Evolutionary conservation across 176 grass and related monocot species (phyloP).

Genomic region (Triticum dicoccoides): DNA sequence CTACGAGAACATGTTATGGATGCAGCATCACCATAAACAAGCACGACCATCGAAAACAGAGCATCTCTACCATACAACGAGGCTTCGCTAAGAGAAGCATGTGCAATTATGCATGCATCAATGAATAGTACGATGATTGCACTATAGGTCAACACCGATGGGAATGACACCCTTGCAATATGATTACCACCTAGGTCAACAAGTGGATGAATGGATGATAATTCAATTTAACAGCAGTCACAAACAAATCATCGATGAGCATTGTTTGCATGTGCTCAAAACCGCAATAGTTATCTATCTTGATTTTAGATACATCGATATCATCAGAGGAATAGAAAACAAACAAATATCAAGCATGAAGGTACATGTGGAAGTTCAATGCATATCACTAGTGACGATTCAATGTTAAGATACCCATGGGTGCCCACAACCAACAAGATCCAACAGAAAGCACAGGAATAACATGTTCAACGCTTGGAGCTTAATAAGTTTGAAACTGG

Average conservation of each 20-base stretch:
- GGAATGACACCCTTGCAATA: constrained; percentile 4
- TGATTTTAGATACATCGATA: neutral
- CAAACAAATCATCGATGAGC: neutral
- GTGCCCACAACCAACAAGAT: neutral
- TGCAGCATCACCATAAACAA: constrained; percentile 29
- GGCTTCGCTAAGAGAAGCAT: neutral
- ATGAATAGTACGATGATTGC: neutral
- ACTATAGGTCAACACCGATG: neutral
- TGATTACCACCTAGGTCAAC: neutral
- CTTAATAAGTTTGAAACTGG: neutral
- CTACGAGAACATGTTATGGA: constrained; percentile 9
- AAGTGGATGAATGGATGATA: neutral
- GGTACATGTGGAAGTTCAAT: neutral
- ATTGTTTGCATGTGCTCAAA: neutral
- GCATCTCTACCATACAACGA: neutral
- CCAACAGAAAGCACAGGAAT: neutral
- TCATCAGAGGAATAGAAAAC: neutral
- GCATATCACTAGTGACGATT: neutral
- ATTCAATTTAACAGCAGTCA: neutral
- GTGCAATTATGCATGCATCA: constrained; percentile 18
- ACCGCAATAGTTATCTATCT: neutral
- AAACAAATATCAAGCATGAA: neutral
- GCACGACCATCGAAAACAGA: constrained; percentile 1
- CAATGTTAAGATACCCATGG: neutral
- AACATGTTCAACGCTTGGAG: neutral